phyloP scores from a whole-genome alignment of 208 protist genomes.

The Crithidia fasciculata region DNA sequence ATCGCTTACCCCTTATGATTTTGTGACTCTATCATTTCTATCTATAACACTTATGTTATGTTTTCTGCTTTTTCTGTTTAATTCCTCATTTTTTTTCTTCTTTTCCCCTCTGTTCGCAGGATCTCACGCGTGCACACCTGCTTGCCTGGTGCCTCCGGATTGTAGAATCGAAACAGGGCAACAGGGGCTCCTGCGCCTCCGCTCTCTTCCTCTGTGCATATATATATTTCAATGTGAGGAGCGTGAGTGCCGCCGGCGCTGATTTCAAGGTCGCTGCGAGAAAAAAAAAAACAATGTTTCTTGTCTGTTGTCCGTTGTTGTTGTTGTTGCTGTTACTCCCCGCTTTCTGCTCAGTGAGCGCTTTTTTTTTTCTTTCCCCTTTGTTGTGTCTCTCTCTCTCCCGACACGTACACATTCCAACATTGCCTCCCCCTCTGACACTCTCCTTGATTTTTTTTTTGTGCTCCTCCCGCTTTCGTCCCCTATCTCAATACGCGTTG shows the following conservation, averaged over 20 bases:
- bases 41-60: neutral
- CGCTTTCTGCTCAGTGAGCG: neutral
- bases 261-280: too few species aligned
- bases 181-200: too few species aligned
- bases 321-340: neutral
- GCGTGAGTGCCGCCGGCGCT: too few species aligned
- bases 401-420: neutral
- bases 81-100: neutral
- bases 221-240: too few species aligned
- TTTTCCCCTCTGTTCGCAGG: neutral
- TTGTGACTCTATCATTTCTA: neutral
- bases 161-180: too few species aligned
- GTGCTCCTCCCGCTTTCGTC: neutral
- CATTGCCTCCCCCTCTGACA: too few species aligned
- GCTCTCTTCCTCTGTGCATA: too few species aligned
- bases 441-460: neutral
- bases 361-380: constrained; percentile 3
- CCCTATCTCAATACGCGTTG: too few species aligned
- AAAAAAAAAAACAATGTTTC: neutral
- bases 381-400: neutral
- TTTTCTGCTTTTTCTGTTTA: constrained; percentile 4
- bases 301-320: neutral
- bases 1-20: neutral
- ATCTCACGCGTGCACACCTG: too few species aligned
- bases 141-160: too few species aligned